phyloP scores from a whole-genome alignment of 805 yeast species.

The Nakazawaea populi region DNA sequence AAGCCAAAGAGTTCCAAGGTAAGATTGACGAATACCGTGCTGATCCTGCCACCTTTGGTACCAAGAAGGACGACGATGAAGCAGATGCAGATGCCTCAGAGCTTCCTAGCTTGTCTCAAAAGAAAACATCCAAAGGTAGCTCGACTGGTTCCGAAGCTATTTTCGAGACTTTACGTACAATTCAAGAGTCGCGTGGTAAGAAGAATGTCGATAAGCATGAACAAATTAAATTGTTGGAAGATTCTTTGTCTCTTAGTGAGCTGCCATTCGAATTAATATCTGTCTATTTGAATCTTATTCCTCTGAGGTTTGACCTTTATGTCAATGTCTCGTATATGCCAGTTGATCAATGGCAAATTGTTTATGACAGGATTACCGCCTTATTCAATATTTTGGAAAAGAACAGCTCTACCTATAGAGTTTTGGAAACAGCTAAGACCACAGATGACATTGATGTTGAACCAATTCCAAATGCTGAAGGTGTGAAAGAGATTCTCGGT shows the following conservation, averaged over 20 bases:
- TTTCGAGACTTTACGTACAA: constrained; percentile 65
- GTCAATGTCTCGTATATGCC: constrained; percentile 69
- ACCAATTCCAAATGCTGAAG: constrained; percentile 55
- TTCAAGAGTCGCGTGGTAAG: constrained; percentile 91
- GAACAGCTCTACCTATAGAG: constrained; percentile 51
- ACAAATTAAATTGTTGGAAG: constrained; percentile 69
- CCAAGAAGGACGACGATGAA: constrained; percentile 31
- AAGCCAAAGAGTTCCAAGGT: constrained; percentile 59
- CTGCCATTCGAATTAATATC: constrained; percentile 72
- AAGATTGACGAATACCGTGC: constrained; percentile 55
- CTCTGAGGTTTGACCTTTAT: constrained; percentile 81
- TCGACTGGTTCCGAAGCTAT: constrained; percentile 38
- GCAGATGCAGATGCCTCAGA: constrained; percentile 22
- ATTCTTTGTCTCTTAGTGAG: constrained; percentile 42
- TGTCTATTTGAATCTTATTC: constrained; percentile 74
- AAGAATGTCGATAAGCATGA: constrained; percentile 82
- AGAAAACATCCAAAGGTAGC: constrained; percentile 30
- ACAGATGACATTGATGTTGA: constrained; percentile 73
- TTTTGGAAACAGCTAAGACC: constrained; percentile 66
- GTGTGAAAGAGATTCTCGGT: constrained; percentile 73
- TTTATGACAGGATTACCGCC: constrained; percentile 54
- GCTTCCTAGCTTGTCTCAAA: constrained; percentile 30
- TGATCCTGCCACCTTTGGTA: constrained; percentile 71
- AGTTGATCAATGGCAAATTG: constrained; percentile 69
- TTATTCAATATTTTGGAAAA: constrained; percentile 67